Conservation (phyloP, 208 protist species). For the Leishmania tropica region DNA sequence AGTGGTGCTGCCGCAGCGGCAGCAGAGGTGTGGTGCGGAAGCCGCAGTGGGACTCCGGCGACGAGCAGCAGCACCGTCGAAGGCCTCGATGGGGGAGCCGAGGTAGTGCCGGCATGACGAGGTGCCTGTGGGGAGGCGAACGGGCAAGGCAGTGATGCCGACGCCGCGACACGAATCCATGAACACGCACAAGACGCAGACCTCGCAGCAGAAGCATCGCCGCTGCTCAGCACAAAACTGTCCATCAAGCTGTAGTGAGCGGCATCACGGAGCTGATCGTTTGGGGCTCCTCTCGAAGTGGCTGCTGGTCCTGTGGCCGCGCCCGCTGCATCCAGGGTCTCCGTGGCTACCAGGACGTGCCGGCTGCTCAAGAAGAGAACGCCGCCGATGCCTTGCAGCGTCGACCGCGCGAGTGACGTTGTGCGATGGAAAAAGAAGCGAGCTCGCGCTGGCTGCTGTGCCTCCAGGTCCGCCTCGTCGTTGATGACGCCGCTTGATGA, state of each 20-base stretch:
- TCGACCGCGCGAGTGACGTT: slow-evolving; percentile 6
- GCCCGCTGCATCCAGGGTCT: background rate
- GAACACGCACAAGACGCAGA: background rate
- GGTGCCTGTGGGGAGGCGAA: background rate
- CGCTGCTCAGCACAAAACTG: slow-evolving; percentile 15
- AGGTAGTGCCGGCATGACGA: background rate
- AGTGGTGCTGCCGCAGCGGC: background rate
- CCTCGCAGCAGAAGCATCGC: background rate
- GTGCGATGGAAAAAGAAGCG: slow-evolving; percentile 22
- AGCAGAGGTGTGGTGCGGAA: background rate
- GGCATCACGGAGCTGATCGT: background rate
- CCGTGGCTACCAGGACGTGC: slow-evolving; percentile 52
- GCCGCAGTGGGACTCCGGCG: background rate
- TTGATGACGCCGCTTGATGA: background rate
- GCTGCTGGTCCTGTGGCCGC: background rate
- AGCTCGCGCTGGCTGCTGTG: background rate
- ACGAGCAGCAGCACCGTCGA: slow-evolving; percentile 10
- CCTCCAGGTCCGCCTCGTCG: background rate
- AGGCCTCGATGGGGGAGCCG: background rate
- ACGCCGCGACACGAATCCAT: slow-evolving; percentile 14
- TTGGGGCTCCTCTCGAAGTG: background rate
- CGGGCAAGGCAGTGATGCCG: slow-evolving; percentile 18
- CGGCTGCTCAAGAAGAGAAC: slow-evolving; percentile 54
- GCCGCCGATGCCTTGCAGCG: slow-evolving; percentile 28
- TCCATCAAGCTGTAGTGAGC: slow-evolving; percentile 11